Conservation (phyloP, 768 basidiomycete species). For the Cystofilobasidium capitatum region DNA sequence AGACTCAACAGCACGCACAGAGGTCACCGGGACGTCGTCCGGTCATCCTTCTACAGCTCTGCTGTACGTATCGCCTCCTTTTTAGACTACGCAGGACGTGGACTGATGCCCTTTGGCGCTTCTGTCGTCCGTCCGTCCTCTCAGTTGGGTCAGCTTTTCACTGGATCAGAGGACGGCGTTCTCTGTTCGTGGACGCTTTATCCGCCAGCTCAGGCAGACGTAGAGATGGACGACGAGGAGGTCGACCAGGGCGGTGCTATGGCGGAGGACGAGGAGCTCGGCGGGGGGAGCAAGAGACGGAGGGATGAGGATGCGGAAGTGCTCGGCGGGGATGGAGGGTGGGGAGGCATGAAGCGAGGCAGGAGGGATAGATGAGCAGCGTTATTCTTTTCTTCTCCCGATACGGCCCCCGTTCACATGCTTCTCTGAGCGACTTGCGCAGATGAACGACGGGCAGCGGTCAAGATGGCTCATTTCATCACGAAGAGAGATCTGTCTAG, state of each 20-base stretch:
- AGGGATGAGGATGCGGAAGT: slow-evolving; percentile 27
- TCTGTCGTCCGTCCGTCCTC: background rate
- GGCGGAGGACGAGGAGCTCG: slow-evolving; percentile 23
- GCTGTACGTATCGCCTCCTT: background rate
- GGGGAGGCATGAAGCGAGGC: background rate
- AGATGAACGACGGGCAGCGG: background rate
- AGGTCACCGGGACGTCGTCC: slow-evolving; percentile 26
- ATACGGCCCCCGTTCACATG: background rate
- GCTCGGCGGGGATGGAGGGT: slow-evolving; percentile 12
- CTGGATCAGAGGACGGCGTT: slow-evolving; percentile 23
- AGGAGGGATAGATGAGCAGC: background rate
- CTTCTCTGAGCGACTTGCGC: background rate
- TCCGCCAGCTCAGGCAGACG: background rate
- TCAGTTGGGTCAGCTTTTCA: slow-evolving; percentile 18
- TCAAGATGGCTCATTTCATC: background rate
- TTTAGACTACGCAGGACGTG: background rate
- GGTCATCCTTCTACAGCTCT: slow-evolving; percentile 14
- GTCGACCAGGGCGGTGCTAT: slow-evolving; percentile 5
- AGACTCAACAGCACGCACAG: slow-evolving; percentile 17
- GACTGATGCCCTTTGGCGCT: background rate
- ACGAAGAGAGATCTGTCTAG: background rate
- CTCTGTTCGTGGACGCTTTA: slow-evolving; percentile 23
- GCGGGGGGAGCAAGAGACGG: slow-evolving; percentile 2
- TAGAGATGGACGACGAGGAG: slow-evolving; percentile 11
- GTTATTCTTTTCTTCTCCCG: background rate